Conservation (phyloP, 202 grass and related monocot species). For the Zizania palustris region DNA sequence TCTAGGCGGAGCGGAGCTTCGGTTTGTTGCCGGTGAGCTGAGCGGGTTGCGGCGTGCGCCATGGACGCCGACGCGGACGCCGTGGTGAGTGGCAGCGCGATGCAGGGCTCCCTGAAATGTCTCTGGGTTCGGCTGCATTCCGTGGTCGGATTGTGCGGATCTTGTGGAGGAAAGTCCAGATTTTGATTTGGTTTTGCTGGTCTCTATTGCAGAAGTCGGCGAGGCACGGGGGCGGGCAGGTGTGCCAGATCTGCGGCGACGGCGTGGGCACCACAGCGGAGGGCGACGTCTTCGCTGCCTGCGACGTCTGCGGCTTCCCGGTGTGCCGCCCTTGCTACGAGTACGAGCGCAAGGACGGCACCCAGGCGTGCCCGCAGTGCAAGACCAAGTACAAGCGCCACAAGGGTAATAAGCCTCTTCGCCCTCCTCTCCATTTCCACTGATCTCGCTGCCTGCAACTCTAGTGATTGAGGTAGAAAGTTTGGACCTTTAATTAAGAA, state of each 20-base stretch:
- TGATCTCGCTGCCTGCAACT: constrained; percentile 1
- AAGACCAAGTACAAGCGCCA: constrained; percentile 96
- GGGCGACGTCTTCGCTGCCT: constrained; percentile 74
- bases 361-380: constrained; percentile 80
- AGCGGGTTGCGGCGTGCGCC: constrained; percentile 27
- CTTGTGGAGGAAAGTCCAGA: background rate
- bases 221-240: constrained; percentile 58
- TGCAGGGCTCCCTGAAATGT: background rate
- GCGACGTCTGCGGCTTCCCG: constrained; percentile 70
- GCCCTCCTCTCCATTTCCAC: background rate
- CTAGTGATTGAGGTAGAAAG: background rate
- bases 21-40: constrained; percentile 2
- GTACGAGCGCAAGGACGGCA: constrained; percentile 87
- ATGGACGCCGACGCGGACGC: constrained; percentile 69
- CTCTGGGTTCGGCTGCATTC: background rate
- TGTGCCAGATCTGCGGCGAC: constrained; percentile 87
- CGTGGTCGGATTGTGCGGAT: constrained; percentile 25
- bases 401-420: constrained; percentile 52
- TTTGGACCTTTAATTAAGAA: constrained; percentile 31
- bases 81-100: constrained; percentile 46
- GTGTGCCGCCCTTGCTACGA: constrained; percentile 85
- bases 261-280: constrained; percentile 68
- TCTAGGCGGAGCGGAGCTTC: constrained; percentile 24
- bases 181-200: constrained; percentile 6
- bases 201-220: constrained; percentile 61